Base-by-base conservation (phyloP, 441 rosid species). In the Adansonia gregorii region DNA sequence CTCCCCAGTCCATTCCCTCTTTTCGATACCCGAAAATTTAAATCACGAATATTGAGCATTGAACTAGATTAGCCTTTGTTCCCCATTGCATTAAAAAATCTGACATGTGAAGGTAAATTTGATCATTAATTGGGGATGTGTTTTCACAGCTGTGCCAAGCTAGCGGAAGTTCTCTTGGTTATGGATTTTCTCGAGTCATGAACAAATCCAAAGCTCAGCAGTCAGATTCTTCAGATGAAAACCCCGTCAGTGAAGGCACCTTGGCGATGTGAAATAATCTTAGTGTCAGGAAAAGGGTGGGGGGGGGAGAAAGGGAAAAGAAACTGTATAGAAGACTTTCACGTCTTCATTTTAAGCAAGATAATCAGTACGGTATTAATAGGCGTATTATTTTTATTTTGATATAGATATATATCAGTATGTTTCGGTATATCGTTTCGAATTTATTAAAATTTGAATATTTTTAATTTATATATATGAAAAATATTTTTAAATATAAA, bases 121-220 rank as follows among this genome's bases (percentile, higher is more conserved):
- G 35, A 69, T 69, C 39, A 14, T 27, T 46, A 69, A 68, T 3
- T 19, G 66, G 20, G 39, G 39, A 17, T 39, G 31, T 15, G 3
- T 70, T 58, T 79, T 52, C 90, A 85, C 93, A 94, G 98, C 87
- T 94, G 46, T 88, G 91, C 72, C 88, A 94, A 87, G 81, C 93
- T 41, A 94, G 87, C 22, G 99, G 99, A 77, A 96, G 94, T 81
- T 94, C 98, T 45, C 94, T 89, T 61, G 98, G 98, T 8, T 96
- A 94, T 74, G 99, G 99, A 76, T 94, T 83, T 88, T 88, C 97
- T 9, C 82, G 97, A 56, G 77, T 87, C 39, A 80, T 78, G 85
- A 87, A 73, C 69, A 92, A 89, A 83, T 87, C 98, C 67, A 92
- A 89, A 81, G 20, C 68, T 73, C 89, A 72, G 79, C 48, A 78